A percentile compares a stretch with the other conserved stretches of the same genome.
These are phyloP conservation scores for Evernia prunastri DNA, from an alignment of 495 filamentous ascomycete species.

Conservation along the genomic window DNA sequence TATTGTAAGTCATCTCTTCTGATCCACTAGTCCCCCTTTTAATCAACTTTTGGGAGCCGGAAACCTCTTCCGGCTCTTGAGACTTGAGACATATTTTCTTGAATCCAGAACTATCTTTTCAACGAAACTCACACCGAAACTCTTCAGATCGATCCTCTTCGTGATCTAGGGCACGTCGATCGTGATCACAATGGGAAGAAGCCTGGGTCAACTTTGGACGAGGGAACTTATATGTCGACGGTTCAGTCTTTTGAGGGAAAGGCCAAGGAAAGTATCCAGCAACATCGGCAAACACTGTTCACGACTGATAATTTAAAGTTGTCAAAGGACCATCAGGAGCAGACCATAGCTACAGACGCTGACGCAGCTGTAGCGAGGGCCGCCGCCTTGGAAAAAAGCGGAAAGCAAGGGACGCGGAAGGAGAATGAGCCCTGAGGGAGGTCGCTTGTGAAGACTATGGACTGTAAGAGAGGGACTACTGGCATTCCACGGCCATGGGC, in stretches of 20 bases:
- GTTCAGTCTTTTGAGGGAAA: neutral
- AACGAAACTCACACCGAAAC: no score
- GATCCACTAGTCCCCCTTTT: no score
- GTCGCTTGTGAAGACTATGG: conserved; percentile 8
- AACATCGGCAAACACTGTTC: neutral
- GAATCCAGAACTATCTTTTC: no score
- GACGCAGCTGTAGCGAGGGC: neutral
- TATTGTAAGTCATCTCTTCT: no score
- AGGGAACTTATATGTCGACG: neutral
- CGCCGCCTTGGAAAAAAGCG: neutral
- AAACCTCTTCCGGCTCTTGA: no score
- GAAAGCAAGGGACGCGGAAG: neutral
- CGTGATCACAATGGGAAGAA: conserved; percentile 14
- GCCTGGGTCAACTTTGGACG: neutral
- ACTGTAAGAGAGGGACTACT: neutral
- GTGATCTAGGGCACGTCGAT: conserved; percentile 80
- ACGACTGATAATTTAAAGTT: neutral
- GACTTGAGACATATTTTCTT: no score
- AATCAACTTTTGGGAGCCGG: no score
- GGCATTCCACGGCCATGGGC: neutral
- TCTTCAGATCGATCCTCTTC: conserved; percentile 68
- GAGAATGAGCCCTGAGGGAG: neutral
- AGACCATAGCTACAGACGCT: conserved; percentile 1
- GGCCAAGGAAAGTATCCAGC: neutral
- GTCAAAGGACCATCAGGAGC: neutral